Base-by-base conservation (phyloP, 768 basidiomycete genomes). In the Lactarius tabidus region DNA sequence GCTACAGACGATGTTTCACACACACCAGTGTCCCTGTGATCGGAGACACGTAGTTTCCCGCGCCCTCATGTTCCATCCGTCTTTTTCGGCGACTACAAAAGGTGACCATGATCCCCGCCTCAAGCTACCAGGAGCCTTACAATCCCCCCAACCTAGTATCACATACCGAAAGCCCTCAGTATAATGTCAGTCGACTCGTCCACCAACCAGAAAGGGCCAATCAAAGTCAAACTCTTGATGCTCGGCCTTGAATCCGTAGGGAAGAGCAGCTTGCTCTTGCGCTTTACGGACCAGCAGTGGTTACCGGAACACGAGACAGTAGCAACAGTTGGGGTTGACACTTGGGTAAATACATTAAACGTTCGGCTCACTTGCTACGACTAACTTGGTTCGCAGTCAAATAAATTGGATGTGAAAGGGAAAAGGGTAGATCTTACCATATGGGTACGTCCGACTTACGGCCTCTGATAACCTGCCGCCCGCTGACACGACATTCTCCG, bases 241-340 rank as follows among this genome's bases (percentile, higher is more conserved):
- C 92, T 92, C 59, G 90, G 90, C 38, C 90, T 90, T 71, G 88
- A 88, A 6, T 91, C 89, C 3, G 95, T 98, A 18, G 95, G 95
- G 70, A 91, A 94, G 80, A 92, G 89, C 66, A 94, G 91, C 70
- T 79, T 98, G 17, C 76, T 98, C 3, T 79, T 98, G 15, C 84
- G 95, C 20, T 97, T 97, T 79, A 94, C 94, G 4, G 95, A 97
- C 73, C 91, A 95, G 76, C 90, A 92, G 71, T 97, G 94, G 88
- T 77, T 97, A 26, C 87, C 91, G 18, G 90, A 92, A 74, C 93
- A 95, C 72, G 92, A 94, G 76, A 85, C 86, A 41, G 89, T 84
- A 64, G 88, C 90, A 28, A 92, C 90, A n/a, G 91, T 90, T 71
- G 86, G 90, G 7, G 90, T 92, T 0, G 90, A 92, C 74, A 92